These are phyloP conservation scores for Emericellopsis terricola DNA, from an alignment of 495 filamentous ascomycete genomes.

Conservation along the genomic window DNA sequence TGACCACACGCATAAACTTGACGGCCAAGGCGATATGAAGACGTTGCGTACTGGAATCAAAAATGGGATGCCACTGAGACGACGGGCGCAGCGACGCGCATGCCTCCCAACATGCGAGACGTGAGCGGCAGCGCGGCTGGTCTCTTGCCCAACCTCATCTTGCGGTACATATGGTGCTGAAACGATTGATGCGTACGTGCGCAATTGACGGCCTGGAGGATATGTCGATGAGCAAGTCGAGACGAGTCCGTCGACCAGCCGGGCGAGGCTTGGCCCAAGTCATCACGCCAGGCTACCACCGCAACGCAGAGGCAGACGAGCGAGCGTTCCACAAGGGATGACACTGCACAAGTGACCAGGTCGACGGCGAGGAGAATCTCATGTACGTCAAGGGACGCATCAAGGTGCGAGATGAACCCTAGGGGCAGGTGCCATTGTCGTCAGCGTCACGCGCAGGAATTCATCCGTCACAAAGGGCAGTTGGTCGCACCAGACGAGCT, in stretches of 20 bases:
- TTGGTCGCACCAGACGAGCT: slow-evolving; percentile 68
- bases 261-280: slow-evolving; percentile 19
- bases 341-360: slow-evolving; percentile 60
- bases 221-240: slow-evolving; percentile 23
- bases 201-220: slow-evolving; percentile 10
- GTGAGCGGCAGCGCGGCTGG: slow-evolving; percentile 10
- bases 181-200: slow-evolving; percentile 20
- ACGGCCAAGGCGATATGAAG: slow-evolving; percentile 15
- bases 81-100: slow-evolving; percentile 10
- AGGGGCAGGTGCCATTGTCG: background rate
- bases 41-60: slow-evolving; percentile 26
- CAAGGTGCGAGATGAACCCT: slow-evolving; percentile 24
- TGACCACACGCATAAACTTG: slow-evolving; percentile 8
- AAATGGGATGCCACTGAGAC: slow-evolving; percentile 62
- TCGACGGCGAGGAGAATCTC: slow-evolving; percentile 27
- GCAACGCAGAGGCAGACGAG: slow-evolving; percentile 39
- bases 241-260: slow-evolving; percentile 9
- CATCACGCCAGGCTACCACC: slow-evolving; percentile 49
- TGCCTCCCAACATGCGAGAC: slow-evolving; percentile 5
- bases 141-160: slow-evolving; percentile 39
- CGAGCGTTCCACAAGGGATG: slow-evolving; percentile 37
- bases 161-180: slow-evolving; percentile 2
- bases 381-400: slow-evolving; percentile 50
- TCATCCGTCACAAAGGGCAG: slow-evolving; percentile 36
- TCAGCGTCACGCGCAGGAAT: no score